These are phyloP conservation scores for Alliaria petiolata DNA, from an alignment of 345 rosid species.

Conservation along the genomic window DNA sequence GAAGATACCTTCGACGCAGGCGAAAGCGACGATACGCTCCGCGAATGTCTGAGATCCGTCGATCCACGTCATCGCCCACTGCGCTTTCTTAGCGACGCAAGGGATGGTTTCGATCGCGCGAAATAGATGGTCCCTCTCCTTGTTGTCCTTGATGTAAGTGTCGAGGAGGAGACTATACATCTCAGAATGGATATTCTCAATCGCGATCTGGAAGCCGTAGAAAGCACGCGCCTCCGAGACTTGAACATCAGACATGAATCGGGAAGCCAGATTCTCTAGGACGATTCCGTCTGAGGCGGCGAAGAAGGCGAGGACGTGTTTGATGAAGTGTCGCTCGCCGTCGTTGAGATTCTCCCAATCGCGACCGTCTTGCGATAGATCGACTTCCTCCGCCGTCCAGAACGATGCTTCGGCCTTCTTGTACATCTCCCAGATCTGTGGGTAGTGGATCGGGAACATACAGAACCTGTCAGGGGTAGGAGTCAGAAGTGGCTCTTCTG, in stretches of 20 bases:
- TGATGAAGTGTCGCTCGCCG: slow-evolving; percentile 80
- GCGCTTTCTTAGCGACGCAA: slow-evolving; percentile 68
- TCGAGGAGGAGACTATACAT: slow-evolving; percentile 92
- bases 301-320: slow-evolving; percentile 92
- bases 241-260: slow-evolving; percentile 95
- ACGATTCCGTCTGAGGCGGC: slow-evolving; percentile 97
- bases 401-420: slow-evolving; percentile 97
- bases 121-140: slow-evolving; percentile 52
- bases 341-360: slow-evolving; percentile 76
- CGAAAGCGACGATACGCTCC: slow-evolving; percentile 72
- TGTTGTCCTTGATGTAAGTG: slow-evolving; percentile 78
- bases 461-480: slow-evolving; percentile 79
- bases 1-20: slow-evolving; percentile 95
- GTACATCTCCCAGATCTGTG: slow-evolving; percentile 96
- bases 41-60: slow-evolving; percentile 74
- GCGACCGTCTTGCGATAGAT: slow-evolving; percentile 68
- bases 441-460: slow-evolving; percentile 92
- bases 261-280: slow-evolving; percentile 74
- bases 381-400: slow-evolving; percentile 99
- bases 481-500: slow-evolving; percentile 82
- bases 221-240: slow-evolving; percentile 95
- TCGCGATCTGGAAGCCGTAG: slow-evolving; percentile 95
- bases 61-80: slow-evolving; percentile 84
- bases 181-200: slow-evolving; percentile 95
- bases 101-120: slow-evolving; percentile 77